Base-by-base conservation (phyloP, 352 stramenopile species). In the Blastocystis hominis region DNA sequence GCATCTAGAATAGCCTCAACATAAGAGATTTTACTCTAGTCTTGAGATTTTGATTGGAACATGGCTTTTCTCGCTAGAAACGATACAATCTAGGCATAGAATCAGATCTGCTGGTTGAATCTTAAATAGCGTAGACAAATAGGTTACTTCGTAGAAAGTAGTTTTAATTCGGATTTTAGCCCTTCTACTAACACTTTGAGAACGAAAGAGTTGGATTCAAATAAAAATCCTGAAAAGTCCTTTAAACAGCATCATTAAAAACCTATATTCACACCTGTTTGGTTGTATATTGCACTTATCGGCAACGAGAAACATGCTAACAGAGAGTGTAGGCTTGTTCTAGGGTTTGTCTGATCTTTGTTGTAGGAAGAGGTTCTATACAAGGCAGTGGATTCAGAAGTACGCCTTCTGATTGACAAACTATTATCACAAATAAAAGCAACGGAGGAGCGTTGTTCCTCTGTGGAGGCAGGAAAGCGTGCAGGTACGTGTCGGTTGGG, bases 301-400 rank as follows among this genome's bases (percentile, higher is more conserved):
- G 53, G 15, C 15, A 24, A 56, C 3, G 34, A 76, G 66, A 53
- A 36, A 84, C 30, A 5, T 64, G n/a, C 30, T 84, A 7, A 53
- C 72, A n/a, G 72, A 84, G 36, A 66, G 53, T 84, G 72, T 84
- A 84, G 20, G 50, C 17, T 6, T 40, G 20, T 64, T 44, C 15
- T 10, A 17, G 9, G 15, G 40, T 4, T 24, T 38, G n/a, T 1
- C 24, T 24, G 20, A 66, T 53, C 36, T 30, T 84, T 1, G 53
- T 10, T 68, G 47, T 84, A 84, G 72, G 72, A 84, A 64, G 4
- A 30, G 5, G 36, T 47, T 46, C n/a, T 84, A 53, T 84, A 47
- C 55, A 84, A 84, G 36, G 10, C 72, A 34, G n/a, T 61, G 38
- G 72, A 84, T 47, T 1, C 72, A 66, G 46, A 66, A 44, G 72